Percentiles rank a stretch among this genome's conserved stretches.
Evolutionary conservation across 345 rosid genomes (phyloP).

Genomic region (Bruguiera parviflora): DNA sequence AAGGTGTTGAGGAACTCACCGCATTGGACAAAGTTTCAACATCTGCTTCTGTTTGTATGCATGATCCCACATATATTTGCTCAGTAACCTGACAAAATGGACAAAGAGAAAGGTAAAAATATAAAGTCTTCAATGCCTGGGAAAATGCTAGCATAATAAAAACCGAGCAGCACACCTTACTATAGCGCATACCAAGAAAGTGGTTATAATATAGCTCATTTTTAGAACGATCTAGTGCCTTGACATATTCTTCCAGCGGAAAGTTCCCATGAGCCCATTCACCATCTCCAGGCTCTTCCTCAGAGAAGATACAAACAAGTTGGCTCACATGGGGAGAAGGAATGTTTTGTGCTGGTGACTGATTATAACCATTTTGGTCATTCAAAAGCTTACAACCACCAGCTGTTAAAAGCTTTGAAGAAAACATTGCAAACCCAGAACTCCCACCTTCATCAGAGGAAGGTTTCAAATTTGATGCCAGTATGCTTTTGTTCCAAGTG

Average conservation of each 20-base stretch:
- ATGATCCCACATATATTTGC: conserved; percentile 86
- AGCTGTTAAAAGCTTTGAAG: conserved; percentile 59
- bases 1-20: conserved; percentile 42
- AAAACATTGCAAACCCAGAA: conserved; percentile 74
- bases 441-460: conserved; percentile 53
- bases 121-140: not conserved
- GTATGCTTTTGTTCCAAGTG: conserved; percentile 60
- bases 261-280: conserved; percentile 94
- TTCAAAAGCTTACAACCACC: conserved; percentile 58
- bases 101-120: not conserved
- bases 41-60: conserved; percentile 80
- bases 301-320: conserved; percentile 66
- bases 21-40: conserved; percentile 52
- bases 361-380: conserved; percentile 36
- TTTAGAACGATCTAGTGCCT: conserved; percentile 81
- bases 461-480: conserved; percentile 49
- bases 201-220: conserved; percentile 85
- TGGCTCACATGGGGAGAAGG: conserved; percentile 44
- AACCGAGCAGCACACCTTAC: conserved; percentile 56
- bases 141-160: not conserved
- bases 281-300: conserved; percentile 67
- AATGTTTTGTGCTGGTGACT: conserved; percentile 35
- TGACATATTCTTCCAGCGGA: conserved; percentile 80
- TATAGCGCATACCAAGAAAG: conserved; percentile 79
- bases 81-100: conserved; percentile 64